Percentiles rank a stretch among this genome's conserved stretches.
phyloP scores from a whole-genome alignment of 2,329 filamentous ascomycete species.

The Fusarium falciforme region DNA sequence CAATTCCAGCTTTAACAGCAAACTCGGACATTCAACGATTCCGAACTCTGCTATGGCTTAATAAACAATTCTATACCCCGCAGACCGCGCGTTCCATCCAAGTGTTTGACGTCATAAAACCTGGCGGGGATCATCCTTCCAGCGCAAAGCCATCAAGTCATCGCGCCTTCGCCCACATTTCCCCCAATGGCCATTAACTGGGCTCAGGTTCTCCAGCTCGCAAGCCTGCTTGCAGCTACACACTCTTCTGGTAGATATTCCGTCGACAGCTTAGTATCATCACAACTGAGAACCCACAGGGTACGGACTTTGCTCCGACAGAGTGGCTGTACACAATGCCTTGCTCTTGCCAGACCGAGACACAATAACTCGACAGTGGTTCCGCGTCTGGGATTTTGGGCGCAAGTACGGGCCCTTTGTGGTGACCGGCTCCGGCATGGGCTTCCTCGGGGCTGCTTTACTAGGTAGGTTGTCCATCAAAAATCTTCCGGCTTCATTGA shows the following conservation, averaged over 20 bases:
- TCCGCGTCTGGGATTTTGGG: constrained; percentile 1
- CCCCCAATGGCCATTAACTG: not conserved
- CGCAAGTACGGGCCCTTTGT: constrained; percentile 2
- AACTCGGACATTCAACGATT: not conserved
- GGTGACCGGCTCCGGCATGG: not conserved
- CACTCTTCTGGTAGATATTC: not conserved
- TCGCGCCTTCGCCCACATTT: not conserved
- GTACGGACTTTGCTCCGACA: constrained; percentile 1
- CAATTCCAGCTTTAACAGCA: not conserved
- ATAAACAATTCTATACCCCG: not conserved
- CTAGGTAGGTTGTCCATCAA: not conserved
- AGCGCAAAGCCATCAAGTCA: not conserved
- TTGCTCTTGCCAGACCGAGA: not conserved
- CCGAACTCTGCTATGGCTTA: not conserved
- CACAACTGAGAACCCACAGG: not conserved
- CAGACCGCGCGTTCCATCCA: not conserved
- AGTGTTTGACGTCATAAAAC: not conserved
- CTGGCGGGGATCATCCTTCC: not conserved
- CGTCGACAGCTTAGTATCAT: not conserved
- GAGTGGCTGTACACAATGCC: constrained; percentile 4
- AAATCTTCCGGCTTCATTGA: not conserved
- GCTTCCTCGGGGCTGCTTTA: not conserved
- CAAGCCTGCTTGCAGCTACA: not conserved
- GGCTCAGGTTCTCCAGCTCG: not conserved
- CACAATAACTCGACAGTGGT: not conserved